These are phyloP conservation scores for Tagetes erecta DNA, from an alignment of 129 eudicot genomes.

Conservation along the genomic window DNA sequence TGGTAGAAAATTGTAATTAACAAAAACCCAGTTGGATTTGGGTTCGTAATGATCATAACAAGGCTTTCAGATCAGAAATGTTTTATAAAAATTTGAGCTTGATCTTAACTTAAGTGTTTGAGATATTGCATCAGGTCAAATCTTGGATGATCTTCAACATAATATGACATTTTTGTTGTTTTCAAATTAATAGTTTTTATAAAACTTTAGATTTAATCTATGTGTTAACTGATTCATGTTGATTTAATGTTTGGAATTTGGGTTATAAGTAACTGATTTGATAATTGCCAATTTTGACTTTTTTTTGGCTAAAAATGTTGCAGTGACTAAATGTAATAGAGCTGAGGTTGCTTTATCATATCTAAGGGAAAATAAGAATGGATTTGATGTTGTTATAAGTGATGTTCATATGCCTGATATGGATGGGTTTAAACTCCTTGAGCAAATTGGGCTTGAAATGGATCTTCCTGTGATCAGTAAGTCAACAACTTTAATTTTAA, in stretches of 20 bases:
- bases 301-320: slow-evolving; percentile 9
- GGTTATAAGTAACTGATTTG: slow-evolving; percentile 9
- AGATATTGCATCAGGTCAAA: slow-evolving; percentile 29
- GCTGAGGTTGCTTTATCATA: slow-evolving; percentile 49
- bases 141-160: neutral
- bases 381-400: slow-evolving; percentile 63
- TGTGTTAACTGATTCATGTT: neutral
- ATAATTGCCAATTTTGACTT: slow-evolving; percentile 12
- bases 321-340: slow-evolving; percentile 58
- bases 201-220: neutral
- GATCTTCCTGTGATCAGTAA: slow-evolving; percentile 74
- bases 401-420: slow-evolving; percentile 80
- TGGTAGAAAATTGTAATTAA: slow-evolving; percentile 24
- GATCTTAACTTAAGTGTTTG: slow-evolving; percentile 5
- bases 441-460: slow-evolving; percentile 72
- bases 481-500: slow-evolving; percentile 32
- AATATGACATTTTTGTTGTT: slow-evolving; percentile 1
- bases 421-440: slow-evolving; percentile 76
- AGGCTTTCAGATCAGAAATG: slow-evolving; percentile 1
- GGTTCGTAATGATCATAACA: slow-evolving; percentile 3
- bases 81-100: neutral
- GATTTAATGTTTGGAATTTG: slow-evolving; percentile 15
- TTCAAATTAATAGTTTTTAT: neutral
- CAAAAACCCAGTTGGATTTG: slow-evolving; percentile 24
- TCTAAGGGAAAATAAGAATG: slow-evolving; percentile 55